phyloP scores from a whole-genome alignment of 2,329 filamentous ascomycete species.

The Aspergillus carbonarius region DNA sequence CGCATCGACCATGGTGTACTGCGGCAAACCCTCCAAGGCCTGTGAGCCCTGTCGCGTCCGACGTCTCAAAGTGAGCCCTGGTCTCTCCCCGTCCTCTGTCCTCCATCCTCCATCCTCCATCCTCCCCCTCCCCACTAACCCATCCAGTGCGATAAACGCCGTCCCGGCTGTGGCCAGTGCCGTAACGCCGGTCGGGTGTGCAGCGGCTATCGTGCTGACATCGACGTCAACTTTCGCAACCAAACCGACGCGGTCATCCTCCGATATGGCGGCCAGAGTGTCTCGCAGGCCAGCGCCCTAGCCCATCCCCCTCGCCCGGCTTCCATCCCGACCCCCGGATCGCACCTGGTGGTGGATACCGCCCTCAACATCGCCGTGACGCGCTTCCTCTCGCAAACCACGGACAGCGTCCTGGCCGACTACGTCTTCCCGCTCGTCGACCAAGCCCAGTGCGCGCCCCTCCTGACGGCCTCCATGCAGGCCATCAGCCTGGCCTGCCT shows the following conservation, averaged over 20 bases:
- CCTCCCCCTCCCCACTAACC: not conserved
- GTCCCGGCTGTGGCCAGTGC: not conserved
- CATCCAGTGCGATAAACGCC: not conserved
- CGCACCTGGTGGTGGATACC: not conserved
- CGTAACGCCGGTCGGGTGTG: not conserved
- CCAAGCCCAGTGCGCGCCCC: not conserved
- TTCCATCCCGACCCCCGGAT: not conserved
- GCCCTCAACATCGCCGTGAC: not conserved
- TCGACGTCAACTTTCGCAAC: not conserved
- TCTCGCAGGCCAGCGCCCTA: not conserved
- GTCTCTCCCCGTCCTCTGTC: no score
- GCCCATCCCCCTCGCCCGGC: not conserved
- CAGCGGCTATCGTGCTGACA: not conserved
- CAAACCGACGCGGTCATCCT: not conserved
- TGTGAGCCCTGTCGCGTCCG: not conserved
- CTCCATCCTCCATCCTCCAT: no score
- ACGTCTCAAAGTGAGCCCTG: not conserved
- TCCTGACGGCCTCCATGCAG: not conserved
- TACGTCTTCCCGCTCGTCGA: not conserved
- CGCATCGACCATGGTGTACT: not conserved
- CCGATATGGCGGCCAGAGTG: not conserved
- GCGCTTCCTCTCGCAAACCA: not conserved
- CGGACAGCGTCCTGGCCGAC: not conserved
- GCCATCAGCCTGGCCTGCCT: not conserved
- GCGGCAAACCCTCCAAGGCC: not conserved